phyloP scores from a whole-genome alignment of 2,329 filamentous ascomycete species.

The Pseudopithomyces chartarum region DNA sequence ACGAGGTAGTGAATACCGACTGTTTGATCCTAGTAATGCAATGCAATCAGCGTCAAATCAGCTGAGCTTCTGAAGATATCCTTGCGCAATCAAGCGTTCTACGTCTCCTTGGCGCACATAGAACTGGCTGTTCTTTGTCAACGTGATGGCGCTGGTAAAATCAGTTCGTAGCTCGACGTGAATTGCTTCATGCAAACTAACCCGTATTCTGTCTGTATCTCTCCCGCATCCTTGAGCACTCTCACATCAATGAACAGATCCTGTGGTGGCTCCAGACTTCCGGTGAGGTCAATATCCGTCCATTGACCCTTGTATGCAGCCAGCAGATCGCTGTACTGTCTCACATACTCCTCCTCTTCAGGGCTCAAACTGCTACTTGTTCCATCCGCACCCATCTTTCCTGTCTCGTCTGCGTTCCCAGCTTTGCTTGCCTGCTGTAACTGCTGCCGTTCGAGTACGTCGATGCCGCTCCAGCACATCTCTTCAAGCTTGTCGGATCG shows the following conservation, averaged over 20 bases:
- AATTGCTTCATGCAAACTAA: constrained; percentile 53
- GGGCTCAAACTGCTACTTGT: constrained; percentile 81
- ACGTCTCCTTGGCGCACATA: constrained; percentile 96
- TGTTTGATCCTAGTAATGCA: not conserved
- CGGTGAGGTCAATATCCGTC: constrained; percentile 96
- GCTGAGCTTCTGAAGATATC: constrained; percentile 88
- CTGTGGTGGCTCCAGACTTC: constrained; percentile 88
- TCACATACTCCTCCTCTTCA: constrained; percentile 94
- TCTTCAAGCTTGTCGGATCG: constrained; percentile 90
- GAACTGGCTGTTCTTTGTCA: constrained; percentile 98
- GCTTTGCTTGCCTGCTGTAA: constrained; percentile 49
- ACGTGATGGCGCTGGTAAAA: constrained; percentile 75
- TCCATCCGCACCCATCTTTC: constrained; percentile 51
- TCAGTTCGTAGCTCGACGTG: constrained; percentile 9
- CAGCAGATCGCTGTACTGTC: constrained; percentile 87
- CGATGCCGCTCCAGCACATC: constrained; percentile 88
- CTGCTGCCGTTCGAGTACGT: constrained; percentile 72
- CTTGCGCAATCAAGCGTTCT: constrained; percentile 89
- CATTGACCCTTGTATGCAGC: constrained; percentile 98
- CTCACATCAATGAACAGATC: constrained; percentile 97
- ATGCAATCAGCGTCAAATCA: constrained; percentile 53
- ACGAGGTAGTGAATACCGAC: not conserved
- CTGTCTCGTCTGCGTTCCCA: constrained; percentile 25
- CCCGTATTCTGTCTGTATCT: constrained; percentile 99
- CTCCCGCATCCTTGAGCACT: constrained; percentile 93